phyloP scores from a whole-genome alignment of 768 basidiomycete species.

The Neoboletus subvelutipes region DNA sequence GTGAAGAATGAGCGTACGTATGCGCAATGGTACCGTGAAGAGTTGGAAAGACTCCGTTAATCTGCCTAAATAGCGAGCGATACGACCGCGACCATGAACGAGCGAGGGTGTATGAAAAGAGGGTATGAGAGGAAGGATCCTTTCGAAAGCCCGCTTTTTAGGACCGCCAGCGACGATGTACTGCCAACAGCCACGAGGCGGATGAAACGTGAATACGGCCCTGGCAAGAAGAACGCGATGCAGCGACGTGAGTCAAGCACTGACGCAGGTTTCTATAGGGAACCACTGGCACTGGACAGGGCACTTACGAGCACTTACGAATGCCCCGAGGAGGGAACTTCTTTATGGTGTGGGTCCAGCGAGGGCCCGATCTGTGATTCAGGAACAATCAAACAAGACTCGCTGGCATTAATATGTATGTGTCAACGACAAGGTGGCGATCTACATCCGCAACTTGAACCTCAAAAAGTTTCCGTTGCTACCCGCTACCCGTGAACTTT shows the following conservation, averaged over 20 bases:
- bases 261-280: background rate
- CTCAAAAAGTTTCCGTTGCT: background rate
- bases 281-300: background rate
- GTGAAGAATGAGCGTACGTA: constrained; percentile 18
- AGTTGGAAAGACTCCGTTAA: background rate
- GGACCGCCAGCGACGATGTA: background rate
- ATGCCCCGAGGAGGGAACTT: background rate
- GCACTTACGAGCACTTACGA: background rate
- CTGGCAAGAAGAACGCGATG: constrained; percentile 14
- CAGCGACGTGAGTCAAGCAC: constrained; percentile 8
- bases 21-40: background rate
- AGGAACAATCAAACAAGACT: constrained; percentile 9
- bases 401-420: background rate
- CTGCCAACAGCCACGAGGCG: constrained; percentile 19
- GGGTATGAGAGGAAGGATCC: constrained; percentile 4
- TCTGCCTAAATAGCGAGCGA: constrained; percentile 7
- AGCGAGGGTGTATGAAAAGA: constrained; percentile 7
- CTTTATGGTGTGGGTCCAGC: constrained; percentile 4
- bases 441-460: constrained; percentile 17
- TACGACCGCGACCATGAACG: constrained; percentile 20
- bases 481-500: background rate
- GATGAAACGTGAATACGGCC: background rate
- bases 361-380: constrained; percentile 9
- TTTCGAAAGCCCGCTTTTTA: constrained; percentile 17
- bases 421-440: constrained; percentile 7